Percentiles rank a stretch among this genome's conserved stretches.
These are phyloP conservation scores for Artomyces pyxidatus DNA, from an alignment of 768 basidiomycete genomes.

Conservation along the genomic window DNA sequence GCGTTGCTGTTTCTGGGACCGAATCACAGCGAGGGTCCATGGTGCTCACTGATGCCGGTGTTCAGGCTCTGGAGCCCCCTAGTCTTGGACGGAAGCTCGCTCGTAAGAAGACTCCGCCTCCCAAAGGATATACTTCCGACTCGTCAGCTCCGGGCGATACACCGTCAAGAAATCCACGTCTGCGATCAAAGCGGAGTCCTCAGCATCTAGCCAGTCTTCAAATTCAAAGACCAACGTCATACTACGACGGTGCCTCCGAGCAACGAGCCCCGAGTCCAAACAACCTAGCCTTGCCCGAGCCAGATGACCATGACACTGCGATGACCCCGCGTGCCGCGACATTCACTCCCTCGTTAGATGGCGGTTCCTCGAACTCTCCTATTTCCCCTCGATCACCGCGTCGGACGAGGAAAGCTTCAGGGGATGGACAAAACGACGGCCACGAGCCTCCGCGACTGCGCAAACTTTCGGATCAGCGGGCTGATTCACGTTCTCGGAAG, in stretches of 20 bases:
- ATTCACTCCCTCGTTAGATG: slow-evolving; percentile 32
- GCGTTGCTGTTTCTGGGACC: slow-evolving; percentile 23
- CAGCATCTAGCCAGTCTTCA: slow-evolving; percentile 41
- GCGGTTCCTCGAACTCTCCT: slow-evolving; percentile 22
- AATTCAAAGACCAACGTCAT: slow-evolving; percentile 25
- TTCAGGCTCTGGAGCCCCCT: slow-evolving; percentile 22
- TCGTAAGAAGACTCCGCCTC: slow-evolving; percentile 33
- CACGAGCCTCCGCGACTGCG: slow-evolving; percentile 7
- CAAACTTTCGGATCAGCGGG: slow-evolving; percentile 14
- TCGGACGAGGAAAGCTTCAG: slow-evolving; percentile 22
- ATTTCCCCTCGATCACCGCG: slow-evolving; percentile 21
- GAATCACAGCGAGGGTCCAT: slow-evolving; percentile 27
- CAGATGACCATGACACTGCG: slow-evolving; percentile 39
- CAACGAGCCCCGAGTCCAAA: slow-evolving; percentile 34
- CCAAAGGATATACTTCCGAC: slow-evolving; percentile 38
- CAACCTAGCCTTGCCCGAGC: slow-evolving; percentile 38
- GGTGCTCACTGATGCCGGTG: slow-evolving; percentile 20
- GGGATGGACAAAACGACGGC: slow-evolving; percentile 15
- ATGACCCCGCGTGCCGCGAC: slow-evolving; percentile 50
- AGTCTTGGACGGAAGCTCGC: slow-evolving; percentile 22
- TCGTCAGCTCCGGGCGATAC: slow-evolving; percentile 34
- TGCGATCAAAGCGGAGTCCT: slow-evolving; percentile 46
- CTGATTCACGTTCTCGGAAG: not conserved
- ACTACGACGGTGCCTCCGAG: not conserved
- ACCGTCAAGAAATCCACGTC: slow-evolving; percentile 31